These are phyloP conservation scores for Ustilago cynodontis DNA, from an alignment of 1,284 basidiomycete genomes.

Conservation along the genomic window DNA sequence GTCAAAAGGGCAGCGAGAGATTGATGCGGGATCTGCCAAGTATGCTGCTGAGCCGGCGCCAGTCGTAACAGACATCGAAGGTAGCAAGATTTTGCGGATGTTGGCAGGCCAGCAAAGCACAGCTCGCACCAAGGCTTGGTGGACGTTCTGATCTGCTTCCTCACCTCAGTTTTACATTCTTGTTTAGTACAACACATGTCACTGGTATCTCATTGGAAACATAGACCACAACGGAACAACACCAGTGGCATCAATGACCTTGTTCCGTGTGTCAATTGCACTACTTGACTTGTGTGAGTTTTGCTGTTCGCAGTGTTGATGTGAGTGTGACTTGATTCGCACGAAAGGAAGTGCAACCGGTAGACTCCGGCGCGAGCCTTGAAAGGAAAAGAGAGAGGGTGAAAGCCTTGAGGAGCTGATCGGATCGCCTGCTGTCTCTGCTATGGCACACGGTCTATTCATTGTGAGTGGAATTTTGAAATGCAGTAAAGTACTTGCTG, in stretches of 20 bases:
- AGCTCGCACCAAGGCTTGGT: constrained; percentile 38
- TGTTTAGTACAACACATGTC: not conserved
- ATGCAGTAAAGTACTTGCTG: too few species aligned
- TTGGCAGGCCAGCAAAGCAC: constrained; percentile 42
- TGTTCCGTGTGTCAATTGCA: not conserved
- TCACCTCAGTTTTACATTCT: not conserved
- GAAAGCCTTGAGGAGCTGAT: constrained; percentile 18
- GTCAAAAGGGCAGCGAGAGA: not conserved
- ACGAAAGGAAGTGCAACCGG: constrained; percentile 29
- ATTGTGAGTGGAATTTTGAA: too few species aligned
- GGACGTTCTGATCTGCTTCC: constrained; percentile 10
- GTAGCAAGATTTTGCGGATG: constrained; percentile 36
- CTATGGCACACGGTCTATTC: too few species aligned
- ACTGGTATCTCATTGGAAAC: not conserved
- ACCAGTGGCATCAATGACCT: not conserved
- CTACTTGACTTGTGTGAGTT: not conserved
- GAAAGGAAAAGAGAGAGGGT: not conserved
- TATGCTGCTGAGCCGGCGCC: not conserved
- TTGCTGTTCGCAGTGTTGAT: not conserved
- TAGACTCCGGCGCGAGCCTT: constrained; percentile 11
- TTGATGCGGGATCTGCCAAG: not conserved
- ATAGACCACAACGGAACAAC: not conserved
- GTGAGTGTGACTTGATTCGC: constrained; percentile 6
- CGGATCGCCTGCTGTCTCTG: constrained; percentile 31
- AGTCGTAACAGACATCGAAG: not conserved